phyloP scores from a whole-genome alignment of 139 green algal species.

The Pleodorina starrii region DNA sequence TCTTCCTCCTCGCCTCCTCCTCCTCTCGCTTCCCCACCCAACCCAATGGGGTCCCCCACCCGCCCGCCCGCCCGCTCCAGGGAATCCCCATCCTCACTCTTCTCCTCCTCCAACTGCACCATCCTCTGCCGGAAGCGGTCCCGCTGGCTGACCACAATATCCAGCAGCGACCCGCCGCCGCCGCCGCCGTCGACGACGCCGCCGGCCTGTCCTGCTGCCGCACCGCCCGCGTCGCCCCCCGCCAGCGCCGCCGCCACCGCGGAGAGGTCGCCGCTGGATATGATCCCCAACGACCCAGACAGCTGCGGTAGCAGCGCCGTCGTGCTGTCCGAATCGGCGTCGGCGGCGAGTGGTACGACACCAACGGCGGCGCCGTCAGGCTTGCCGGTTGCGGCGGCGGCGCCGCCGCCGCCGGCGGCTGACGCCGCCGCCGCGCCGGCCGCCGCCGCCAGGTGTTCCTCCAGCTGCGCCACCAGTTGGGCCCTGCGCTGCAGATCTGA shows the following conservation, averaged over 20 bases:
- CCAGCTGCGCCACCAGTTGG: constrained; percentile 52
- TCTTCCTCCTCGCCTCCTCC: too few species aligned
- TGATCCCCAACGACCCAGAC: neutral
- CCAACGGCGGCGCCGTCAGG: neutral
- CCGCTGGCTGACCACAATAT: constrained; percentile 68
- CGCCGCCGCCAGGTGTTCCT: constrained; percentile 52
- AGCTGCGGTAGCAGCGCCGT: neutral
- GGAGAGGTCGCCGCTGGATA: neutral
- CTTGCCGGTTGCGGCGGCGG: neutral
- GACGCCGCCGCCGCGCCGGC: neutral
- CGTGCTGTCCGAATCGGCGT: neutral
- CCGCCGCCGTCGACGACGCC: neutral
- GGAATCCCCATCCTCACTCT: too few species aligned
- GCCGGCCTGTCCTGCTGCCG: neutral
- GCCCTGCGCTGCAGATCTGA: constrained; percentile 8
- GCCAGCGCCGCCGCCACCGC: neutral
- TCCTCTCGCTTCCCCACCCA: too few species aligned
- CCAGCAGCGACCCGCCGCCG: constrained; percentile 49
- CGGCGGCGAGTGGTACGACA: neutral
- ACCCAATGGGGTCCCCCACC: neutral
- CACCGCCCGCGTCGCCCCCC: neutral
- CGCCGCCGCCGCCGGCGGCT: neutral
- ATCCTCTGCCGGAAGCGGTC: constrained; percentile 65
- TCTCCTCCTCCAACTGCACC: constrained; percentile 63
- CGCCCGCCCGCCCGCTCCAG: neutral